Base-by-base conservation (phyloP, 352 stramenopile genomes). In the Phytophthora europaea region DNA sequence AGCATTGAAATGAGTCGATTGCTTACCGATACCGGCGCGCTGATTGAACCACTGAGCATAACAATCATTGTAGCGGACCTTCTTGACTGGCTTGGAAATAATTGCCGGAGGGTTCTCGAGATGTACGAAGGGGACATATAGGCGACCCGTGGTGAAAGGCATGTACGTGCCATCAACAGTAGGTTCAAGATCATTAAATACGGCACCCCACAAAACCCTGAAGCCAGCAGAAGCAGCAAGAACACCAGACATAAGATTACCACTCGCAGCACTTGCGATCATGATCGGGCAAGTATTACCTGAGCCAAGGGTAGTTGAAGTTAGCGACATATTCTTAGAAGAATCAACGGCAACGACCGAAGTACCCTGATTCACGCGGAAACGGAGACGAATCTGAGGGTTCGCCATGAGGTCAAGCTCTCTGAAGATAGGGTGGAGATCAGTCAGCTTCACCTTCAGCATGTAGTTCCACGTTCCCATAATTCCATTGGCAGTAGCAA, bases 31-130 rank as follows among this genome's bases (percentile, higher is more conserved):
- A 57, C 61, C 61, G 33, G 61, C 61, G 1, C 61, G 61, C 26
- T 69, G 61, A 13, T 69, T 57, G 13, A 70, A 63, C 40, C 38
- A 70, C 40, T 70, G 62, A 34, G 62, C 40, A 52, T 70, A 70
- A 1, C 3, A 36, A 26, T 70, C 53, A 7, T 26, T 23, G 38
- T 70, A 70, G 20, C 62, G 62, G 52, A 70, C 26, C 40, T 54
- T 62, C 62, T 70, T 70, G 1, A 65, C 28, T 2, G 64, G 64
- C 43, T 70, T 70, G 0, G 43, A 53, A 16, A 68, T 68, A 8
- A 68, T 54, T 6, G 61, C 61, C 36, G 61, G 61, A 61, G 61
- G 61, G 50, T 70, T 70, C 47, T 70, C 64, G 1, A 70, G 26
- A 40, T 70, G 3, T 0, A 45, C 16, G 45, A 70, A 70, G 1